Percentiles rank a stretch among this genome's conserved stretches.
Evolutionary conservation across 208 protist genomes (phyloP).

Genomic region (Naegleria lovaniensis): DNA sequence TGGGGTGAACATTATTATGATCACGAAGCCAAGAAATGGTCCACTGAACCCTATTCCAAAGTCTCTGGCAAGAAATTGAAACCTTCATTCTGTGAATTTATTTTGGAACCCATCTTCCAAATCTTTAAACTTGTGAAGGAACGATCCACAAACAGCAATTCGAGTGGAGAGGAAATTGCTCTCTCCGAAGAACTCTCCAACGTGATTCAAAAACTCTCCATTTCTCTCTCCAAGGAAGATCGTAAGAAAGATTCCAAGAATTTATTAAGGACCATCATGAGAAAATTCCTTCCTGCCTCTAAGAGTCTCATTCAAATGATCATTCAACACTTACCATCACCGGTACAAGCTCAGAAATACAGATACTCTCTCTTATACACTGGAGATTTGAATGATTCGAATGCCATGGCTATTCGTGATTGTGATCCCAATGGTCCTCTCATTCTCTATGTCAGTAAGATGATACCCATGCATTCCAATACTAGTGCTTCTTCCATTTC

Average conservation of each 20-base stretch:
- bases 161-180: conserved; percentile 57
- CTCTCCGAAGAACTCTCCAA: conserved; percentile 22
- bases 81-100: conserved; percentile 90
- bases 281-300: conserved; percentile 90
- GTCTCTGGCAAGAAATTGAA: conserved; percentile 49
- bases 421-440: conserved; percentile 89
- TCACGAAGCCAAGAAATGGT: conserved; percentile 79
- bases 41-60: conserved; percentile 5
- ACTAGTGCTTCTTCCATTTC: conserved; percentile 60
- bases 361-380: conserved; percentile 93
- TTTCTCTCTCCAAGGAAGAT: no score
- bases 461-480: conserved; percentile 89
- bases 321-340: conserved; percentile 93
- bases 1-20: conserved; percentile 91
- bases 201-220: no score
- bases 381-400: conserved; percentile 84
- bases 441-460: conserved; percentile 99
- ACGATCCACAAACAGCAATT: conserved; percentile 79
- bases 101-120: conserved; percentile 94
- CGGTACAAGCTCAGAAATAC: conserved; percentile 88
- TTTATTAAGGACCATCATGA: conserved; percentile 75
- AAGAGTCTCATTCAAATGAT: conserved; percentile 98
- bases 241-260: conserved; percentile 39
- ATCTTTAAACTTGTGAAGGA: conserved; percentile 85
- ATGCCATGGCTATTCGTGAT: conserved; percentile 73